phyloP scores from a whole-genome alignment of 2,329 filamentous ascomycete species.

The Hypoxylon sp. region DNA sequence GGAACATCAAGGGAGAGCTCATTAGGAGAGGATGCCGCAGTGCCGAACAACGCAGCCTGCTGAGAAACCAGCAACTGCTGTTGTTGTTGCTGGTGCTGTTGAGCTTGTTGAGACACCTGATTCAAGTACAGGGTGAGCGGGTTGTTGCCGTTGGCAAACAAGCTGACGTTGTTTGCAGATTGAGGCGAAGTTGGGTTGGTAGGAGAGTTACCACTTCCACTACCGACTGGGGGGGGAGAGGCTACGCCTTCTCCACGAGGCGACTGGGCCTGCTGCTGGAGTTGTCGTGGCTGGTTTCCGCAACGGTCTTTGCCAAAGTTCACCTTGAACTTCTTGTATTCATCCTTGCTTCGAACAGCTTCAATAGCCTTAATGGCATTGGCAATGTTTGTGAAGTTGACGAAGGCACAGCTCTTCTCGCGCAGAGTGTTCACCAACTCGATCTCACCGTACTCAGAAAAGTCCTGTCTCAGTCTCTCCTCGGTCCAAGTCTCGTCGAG shows the following conservation, averaged over 20 bases:
- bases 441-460: slow-evolving; percentile 97
- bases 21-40: slow-evolving; percentile 72
- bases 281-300: slow-evolving; percentile 93
- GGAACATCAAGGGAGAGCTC: slow-evolving; percentile 72
- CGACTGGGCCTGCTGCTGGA: slow-evolving; percentile 76
- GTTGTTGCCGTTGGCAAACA: slow-evolving; percentile 88
- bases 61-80: slow-evolving; percentile 80
- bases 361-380: slow-evolving; percentile 99
- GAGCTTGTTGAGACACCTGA: slow-evolving; percentile 81
- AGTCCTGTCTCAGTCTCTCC: slow-evolving; percentile 94
- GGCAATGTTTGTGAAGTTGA: slow-evolving; percentile 99
- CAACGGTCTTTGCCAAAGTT: slow-evolving; percentile 99
- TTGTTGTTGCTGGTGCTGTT: slow-evolving; percentile 82
- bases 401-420: slow-evolving; percentile 99
- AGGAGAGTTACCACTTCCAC: slow-evolving; percentile 71
- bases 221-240: slow-evolving; percentile 72
- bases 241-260: slow-evolving; percentile 74
- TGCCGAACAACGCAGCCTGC: slow-evolving; percentile 85
- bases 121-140: slow-evolving; percentile 94
- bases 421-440: slow-evolving; percentile 96
- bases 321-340: slow-evolving; percentile 99
- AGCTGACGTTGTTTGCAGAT: slow-evolving; percentile 69
- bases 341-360: slow-evolving; percentile 91
- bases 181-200: slow-evolving; percentile 70
- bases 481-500: slow-evolving; percentile 98